phyloP scores from a whole-genome alignment of 1,284 basidiomycete species.

The Phellinidium pouzarii region DNA sequence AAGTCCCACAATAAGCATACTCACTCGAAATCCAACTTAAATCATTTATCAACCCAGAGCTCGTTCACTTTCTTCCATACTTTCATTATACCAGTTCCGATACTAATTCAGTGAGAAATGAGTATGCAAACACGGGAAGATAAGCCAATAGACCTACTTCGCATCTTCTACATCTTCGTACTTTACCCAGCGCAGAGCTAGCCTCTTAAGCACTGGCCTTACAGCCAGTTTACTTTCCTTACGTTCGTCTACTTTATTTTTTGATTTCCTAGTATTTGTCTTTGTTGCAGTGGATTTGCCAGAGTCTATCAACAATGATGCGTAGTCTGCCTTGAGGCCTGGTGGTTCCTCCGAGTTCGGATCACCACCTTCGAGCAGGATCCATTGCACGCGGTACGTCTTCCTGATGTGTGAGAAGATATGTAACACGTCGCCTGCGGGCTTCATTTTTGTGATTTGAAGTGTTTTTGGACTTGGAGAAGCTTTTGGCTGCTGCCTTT shows the following conservation, averaged over 20 bases:
- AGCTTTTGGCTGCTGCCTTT: constrained; percentile 16
- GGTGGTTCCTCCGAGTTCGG: constrained; percentile 25
- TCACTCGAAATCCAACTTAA: not conserved
- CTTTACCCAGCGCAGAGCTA: constrained; percentile 24
- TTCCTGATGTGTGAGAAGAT: constrained; percentile 89
- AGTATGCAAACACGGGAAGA: constrained; percentile 15
- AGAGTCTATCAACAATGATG: constrained; percentile 21
- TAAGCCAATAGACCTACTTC: constrained; percentile 23
- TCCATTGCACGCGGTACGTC: constrained; percentile 79
- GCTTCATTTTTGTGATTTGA: constrained; percentile 39
- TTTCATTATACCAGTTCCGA: constrained; percentile 56
- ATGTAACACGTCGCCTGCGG: constrained; percentile 67
- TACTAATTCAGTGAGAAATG: constrained; percentile 31
- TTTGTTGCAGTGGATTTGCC: not conserved
- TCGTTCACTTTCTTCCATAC: constrained; percentile 40
- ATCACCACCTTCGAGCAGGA: constrained; percentile 49
- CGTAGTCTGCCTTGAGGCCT: constrained; percentile 26
- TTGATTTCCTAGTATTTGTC: constrained; percentile 4
- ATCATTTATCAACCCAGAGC: not conserved
- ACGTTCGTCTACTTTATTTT: constrained; percentile 10
- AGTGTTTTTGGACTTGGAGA: constrained; percentile 8
- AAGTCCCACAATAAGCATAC: not conserved
- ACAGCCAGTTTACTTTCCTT: constrained; percentile 16
- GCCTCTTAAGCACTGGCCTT: not conserved
- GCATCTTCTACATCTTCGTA: constrained; percentile 23